These are phyloP conservation scores for Malus fusca DNA, from an alignment of 306 rosid species.

Conservation along the genomic window DNA sequence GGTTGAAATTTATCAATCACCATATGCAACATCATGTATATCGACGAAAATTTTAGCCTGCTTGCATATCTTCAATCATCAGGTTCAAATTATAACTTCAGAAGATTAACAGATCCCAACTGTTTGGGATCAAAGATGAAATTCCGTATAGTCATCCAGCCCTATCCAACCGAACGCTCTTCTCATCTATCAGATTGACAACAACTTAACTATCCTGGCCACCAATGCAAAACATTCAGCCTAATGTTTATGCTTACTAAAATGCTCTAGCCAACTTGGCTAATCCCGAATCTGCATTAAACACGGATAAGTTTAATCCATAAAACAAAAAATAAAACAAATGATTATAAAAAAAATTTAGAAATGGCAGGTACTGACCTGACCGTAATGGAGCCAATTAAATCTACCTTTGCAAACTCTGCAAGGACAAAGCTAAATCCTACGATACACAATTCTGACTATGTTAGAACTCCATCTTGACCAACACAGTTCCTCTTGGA, in stretches of 20 bases:
- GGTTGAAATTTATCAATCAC: slow-evolving; percentile 16
- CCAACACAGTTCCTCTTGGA: slow-evolving; percentile 45
- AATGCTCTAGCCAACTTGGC: too few species aligned
- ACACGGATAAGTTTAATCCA: too few species aligned
- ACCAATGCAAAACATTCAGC: neutral
- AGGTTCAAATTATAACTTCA: slow-evolving; percentile 3
- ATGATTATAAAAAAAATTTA: neutral
- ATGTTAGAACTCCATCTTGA: slow-evolving; percentile 43
- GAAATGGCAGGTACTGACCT: slow-evolving; percentile 18
- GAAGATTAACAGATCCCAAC: slow-evolving; percentile 1
- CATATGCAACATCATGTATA: slow-evolving; percentile 19
- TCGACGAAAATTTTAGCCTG: slow-evolving; percentile 27
- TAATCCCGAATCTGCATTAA: too few species aligned
- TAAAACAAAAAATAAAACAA: neutral
- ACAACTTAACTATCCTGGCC: neutral
- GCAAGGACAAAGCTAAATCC: slow-evolving; percentile 7
- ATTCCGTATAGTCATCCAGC: neutral
- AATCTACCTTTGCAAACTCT: slow-evolving; percentile 17
- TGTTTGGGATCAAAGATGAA: neutral
- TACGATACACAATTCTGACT: slow-evolving; percentile 20
- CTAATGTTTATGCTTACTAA: neutral
- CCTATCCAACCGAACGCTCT: neutral
- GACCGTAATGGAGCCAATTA: slow-evolving; percentile 18
- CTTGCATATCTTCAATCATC: slow-evolving; percentile 12
- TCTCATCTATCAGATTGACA: neutral